Conservation (phyloP, 495 filamentous ascomycete species). For the Hyaloscypha finlandica region DNA sequence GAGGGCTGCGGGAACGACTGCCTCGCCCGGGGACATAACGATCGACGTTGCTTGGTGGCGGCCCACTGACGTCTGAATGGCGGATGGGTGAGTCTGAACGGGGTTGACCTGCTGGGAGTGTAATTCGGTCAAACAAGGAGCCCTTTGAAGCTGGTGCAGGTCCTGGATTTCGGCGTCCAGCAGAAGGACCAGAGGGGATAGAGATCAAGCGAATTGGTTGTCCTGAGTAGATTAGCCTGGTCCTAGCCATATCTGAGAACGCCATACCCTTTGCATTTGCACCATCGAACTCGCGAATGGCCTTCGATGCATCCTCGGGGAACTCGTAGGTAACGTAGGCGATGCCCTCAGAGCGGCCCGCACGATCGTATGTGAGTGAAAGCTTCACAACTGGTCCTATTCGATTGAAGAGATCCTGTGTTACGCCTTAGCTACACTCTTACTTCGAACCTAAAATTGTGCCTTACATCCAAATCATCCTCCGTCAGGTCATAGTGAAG, state of each 20-base stretch:
- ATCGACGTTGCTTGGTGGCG: conserved; percentile 73
- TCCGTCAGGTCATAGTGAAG: conserved; percentile 92
- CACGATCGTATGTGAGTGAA: conserved; percentile 81
- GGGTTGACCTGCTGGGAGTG: conserved; percentile 49
- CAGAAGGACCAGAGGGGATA: conserved; percentile 52
- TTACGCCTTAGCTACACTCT: conserved; percentile 9
- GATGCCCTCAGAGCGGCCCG: conserved; percentile 84
- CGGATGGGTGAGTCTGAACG: conserved; percentile 53
- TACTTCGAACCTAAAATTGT: neutral
- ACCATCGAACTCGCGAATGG: conserved; percentile 81
- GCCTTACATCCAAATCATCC: conserved; percentile 75
- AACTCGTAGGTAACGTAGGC: conserved; percentile 82
- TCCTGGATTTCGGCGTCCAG: conserved; percentile 54
- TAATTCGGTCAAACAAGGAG: conserved; percentile 77
- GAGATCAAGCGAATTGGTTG: conserved; percentile 85
- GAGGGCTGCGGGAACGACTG: conserved; percentile 51
- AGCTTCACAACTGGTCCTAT: conserved; percentile 74
- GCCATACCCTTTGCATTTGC: conserved; percentile 80
- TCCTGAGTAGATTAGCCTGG: conserved; percentile 38
- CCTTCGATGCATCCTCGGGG: conserved; percentile 66
- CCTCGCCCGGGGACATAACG: conserved; percentile 73
- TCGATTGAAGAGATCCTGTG: conserved; percentile 74
- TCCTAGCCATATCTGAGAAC: neutral
- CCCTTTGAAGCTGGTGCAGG: conserved; percentile 57
- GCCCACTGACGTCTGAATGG: conserved; percentile 68